Evolutionary conservation across 2,329 filamentous ascomycete species (phyloP).

Genomic region (Lachnellula willkommii): DNA sequence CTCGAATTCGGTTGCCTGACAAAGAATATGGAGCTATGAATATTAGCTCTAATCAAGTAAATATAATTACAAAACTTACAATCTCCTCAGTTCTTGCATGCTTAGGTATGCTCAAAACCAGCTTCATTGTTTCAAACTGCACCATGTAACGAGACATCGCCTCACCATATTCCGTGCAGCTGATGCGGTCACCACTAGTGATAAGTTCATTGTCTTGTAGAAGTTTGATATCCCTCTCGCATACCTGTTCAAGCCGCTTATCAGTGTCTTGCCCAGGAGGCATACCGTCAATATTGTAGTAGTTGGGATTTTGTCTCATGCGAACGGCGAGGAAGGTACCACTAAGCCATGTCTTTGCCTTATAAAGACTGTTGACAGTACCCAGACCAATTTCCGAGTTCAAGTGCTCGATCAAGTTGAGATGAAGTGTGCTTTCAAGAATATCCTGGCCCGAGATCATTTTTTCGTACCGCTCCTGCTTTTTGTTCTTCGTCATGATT

Average conservation of each 20-base stretch:
- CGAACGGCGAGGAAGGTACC: slow-evolving; percentile 76
- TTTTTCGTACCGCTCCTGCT: slow-evolving; percentile 61
- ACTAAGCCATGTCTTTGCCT: slow-evolving; percentile 68
- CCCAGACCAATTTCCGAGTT: slow-evolving; percentile 79
- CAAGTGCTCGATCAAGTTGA: slow-evolving; percentile 74
- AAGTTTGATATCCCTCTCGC: slow-evolving; percentile 60
- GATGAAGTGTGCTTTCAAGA: slow-evolving; percentile 73
- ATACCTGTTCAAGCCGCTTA: slow-evolving; percentile 63
- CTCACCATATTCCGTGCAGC: slow-evolving; percentile 66
- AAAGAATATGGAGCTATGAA: slow-evolving; percentile 57
- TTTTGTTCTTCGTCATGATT: slow-evolving; percentile 68
- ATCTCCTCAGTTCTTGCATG: slow-evolving; percentile 61
- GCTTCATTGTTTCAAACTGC: slow-evolving; percentile 72
- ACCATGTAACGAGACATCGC: slow-evolving; percentile 83
- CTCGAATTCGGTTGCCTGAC: slow-evolving; percentile 66
- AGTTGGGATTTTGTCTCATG: slow-evolving; percentile 61
- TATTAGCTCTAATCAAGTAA: slow-evolving; percentile 16
- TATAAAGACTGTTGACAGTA: slow-evolving; percentile 58
- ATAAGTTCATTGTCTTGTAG: slow-evolving; percentile 58
- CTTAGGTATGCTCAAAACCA: slow-evolving; percentile 56
- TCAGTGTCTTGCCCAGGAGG: slow-evolving; percentile 48
- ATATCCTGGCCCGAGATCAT: slow-evolving; percentile 69
- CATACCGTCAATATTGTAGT: slow-evolving; percentile 62
- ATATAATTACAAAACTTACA: slow-evolving; percentile 43
- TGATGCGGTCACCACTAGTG: slow-evolving; percentile 43